Conservation (phyloP, 2,329 filamentous ascomycete species). For the Ophiostoma novo-ulmi region DNA sequence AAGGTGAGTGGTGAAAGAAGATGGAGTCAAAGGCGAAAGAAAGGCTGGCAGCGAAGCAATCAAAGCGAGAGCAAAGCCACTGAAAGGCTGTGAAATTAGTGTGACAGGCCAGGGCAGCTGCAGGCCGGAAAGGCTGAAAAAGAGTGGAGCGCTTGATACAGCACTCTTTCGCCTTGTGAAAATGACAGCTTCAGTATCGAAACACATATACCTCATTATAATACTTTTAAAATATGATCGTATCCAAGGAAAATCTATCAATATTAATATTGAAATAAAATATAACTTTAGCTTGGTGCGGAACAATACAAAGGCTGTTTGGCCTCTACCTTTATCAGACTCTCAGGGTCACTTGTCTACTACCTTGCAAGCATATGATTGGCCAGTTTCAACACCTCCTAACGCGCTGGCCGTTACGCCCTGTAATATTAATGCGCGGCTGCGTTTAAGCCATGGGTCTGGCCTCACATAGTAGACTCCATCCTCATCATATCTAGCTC, state of each 20-base stretch:
- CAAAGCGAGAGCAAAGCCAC: background rate
- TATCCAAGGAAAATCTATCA: too few relatives aligned
- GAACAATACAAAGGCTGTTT: background rate
- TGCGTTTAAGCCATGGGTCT: background rate
- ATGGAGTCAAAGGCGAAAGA: background rate
- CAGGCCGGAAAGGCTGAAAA: constrained; percentile 9
- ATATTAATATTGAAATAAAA: too few relatives aligned
- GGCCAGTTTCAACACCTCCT: background rate
- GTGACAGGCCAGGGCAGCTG: background rate
- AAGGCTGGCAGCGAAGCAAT: background rate
- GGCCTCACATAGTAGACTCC: background rate
- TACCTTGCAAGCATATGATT: background rate
- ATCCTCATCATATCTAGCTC: background rate
- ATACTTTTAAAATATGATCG: background rate
- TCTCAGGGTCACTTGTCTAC: background rate
- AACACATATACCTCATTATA: background rate
- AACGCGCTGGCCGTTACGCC: background rate
- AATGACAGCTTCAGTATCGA: background rate
- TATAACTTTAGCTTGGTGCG: too few relatives aligned
- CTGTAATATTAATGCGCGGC: background rate
- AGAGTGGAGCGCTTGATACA: background rate
- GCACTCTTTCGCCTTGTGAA: background rate
- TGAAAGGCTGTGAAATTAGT: background rate
- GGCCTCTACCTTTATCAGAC: background rate
- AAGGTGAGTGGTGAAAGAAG: background rate